Conservation (phyloP, 2,329 filamentous ascomycete species). For the Fusarium pilosicola region DNA sequence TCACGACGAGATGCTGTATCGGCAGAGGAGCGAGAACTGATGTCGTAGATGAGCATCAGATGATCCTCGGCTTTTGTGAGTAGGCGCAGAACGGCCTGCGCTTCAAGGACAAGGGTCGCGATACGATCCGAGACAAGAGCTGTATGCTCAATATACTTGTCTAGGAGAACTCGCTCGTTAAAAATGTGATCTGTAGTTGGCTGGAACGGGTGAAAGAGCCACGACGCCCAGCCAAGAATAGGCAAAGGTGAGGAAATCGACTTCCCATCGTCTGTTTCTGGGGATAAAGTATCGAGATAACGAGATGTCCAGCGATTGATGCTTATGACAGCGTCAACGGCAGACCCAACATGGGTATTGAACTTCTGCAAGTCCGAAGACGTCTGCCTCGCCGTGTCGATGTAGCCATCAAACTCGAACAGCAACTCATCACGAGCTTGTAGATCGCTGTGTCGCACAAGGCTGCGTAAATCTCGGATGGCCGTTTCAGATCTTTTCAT, state of each 20-base stretch:
- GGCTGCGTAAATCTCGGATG: conserved; percentile 77
- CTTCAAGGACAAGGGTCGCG: conserved; percentile 72
- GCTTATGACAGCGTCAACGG: conserved; percentile 77
- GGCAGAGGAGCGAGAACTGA: conserved; percentile 71
- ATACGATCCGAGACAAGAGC: conserved; percentile 76
- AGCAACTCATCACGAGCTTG: conserved; percentile 76
- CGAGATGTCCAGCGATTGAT: conserved; percentile 81
- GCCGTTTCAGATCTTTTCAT: conserved; percentile 82
- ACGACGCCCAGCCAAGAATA: conserved; percentile 52
- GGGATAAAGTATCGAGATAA: conserved; percentile 71
- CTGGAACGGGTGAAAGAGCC: conserved; percentile 71
- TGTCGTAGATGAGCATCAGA: conserved; percentile 74
- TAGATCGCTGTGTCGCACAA: conserved; percentile 76
- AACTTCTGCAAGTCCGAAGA: conserved; percentile 76
- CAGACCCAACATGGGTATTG: conserved; percentile 78
- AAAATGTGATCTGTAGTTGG: conserved; percentile 57
- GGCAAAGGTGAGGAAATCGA: conserved; percentile 47
- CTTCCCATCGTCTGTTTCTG: conserved; percentile 43
- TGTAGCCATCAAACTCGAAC: conserved; percentile 79
- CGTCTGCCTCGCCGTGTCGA: conserved; percentile 72
- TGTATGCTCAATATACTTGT: conserved; percentile 81
- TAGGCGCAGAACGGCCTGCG: conserved; percentile 72
- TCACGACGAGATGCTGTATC: conserved; percentile 68
- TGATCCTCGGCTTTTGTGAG: conserved; percentile 76
- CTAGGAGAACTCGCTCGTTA: conserved; percentile 68